These are phyloP conservation scores for Botrytis galanthina DNA, from an alignment of 2,329 filamentous ascomycete species.

Conservation along the genomic window DNA sequence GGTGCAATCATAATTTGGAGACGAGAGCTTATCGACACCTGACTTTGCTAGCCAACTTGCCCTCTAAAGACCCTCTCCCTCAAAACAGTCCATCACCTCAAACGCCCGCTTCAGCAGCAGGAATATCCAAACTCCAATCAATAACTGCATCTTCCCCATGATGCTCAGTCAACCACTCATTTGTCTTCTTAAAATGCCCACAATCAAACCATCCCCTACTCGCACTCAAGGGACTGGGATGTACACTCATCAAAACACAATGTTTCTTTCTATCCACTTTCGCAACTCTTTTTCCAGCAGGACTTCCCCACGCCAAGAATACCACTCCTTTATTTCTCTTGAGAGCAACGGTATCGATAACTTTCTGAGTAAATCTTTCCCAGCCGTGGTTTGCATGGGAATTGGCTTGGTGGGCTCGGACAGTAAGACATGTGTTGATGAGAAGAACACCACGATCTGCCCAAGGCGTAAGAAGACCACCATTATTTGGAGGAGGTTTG, in stretches of 20 bases:
- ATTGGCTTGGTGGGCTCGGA: conserved; percentile 84
- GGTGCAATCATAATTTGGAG: not conserved
- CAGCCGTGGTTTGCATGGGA: conserved; percentile 84
- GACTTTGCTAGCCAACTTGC: not conserved
- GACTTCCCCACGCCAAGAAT: conserved; percentile 90
- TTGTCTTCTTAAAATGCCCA: conserved; percentile 76
- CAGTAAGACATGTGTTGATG: conserved; percentile 92
- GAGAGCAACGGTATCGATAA: conserved; percentile 82
- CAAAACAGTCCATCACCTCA: not conserved
- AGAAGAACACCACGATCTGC: conserved; percentile 89
- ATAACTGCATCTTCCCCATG: conserved; percentile 81
- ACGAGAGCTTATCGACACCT: not conserved
- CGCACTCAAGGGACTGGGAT: conserved; percentile 92
- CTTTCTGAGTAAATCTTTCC: conserved; percentile 88
- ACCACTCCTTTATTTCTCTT: conserved; percentile 79
- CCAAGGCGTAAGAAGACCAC: conserved; percentile 87
- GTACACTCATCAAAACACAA: conserved; percentile 79
- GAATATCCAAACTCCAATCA: conserved; percentile 69
- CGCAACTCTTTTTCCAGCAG: conserved; percentile 75
- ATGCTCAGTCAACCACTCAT: conserved; percentile 75
- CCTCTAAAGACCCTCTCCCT: not conserved
- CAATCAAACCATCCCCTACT: conserved; percentile 78
- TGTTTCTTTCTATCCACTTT: conserved; percentile 73
- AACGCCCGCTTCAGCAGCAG: conserved; percentile 6
- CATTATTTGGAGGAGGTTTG: conserved; percentile 68